A percentile compares a stretch with the other conserved stretches of the same genome.
phyloP scores from a whole-genome alignment of 305 asterid genomes.

The Solanum hybrid region DNA sequence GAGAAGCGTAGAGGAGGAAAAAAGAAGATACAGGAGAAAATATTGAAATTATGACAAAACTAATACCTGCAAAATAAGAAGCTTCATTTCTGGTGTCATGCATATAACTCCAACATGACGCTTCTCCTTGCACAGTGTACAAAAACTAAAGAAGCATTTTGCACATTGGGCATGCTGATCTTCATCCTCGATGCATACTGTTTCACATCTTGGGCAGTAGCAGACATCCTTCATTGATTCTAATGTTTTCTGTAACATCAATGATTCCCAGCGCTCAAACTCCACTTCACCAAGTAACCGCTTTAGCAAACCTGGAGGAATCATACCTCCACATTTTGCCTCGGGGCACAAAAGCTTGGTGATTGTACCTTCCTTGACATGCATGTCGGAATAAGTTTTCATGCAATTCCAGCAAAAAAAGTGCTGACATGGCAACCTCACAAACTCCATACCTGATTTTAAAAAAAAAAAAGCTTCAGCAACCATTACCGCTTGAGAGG shows the following conservation, averaged over 20 bases:
- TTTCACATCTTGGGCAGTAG: constrained; percentile 95
- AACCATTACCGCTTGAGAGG: background rate
- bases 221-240: constrained; percentile 84
- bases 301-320: constrained; percentile 77
- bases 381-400: constrained; percentile 67
- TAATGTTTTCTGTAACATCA: constrained; percentile 61
- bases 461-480: background rate
- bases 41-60: background rate
- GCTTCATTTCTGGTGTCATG: constrained; percentile 70
- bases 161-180: constrained; percentile 81
- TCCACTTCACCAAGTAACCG: constrained; percentile 60
- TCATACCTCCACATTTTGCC: constrained; percentile 77
- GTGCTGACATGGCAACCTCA: constrained; percentile 73
- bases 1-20: background rate
- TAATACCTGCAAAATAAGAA: constrained; percentile 54
- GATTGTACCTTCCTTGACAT: constrained; percentile 70
- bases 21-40: background rate
- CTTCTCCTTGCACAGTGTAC: constrained; percentile 66
- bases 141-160: constrained; percentile 79
- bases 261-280: constrained; percentile 77
- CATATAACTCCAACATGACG: constrained; percentile 83
- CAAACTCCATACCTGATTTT: constrained; percentile 62
- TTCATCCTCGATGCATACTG: constrained; percentile 77
- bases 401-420: constrained; percentile 70
- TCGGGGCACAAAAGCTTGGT: constrained; percentile 67